Percentiles rank a stretch among this genome's conserved stretches.
Evolutionary conservation across 257 asterid genomes (phyloP).

Genomic region (Scutellaria galericulata): DNA sequence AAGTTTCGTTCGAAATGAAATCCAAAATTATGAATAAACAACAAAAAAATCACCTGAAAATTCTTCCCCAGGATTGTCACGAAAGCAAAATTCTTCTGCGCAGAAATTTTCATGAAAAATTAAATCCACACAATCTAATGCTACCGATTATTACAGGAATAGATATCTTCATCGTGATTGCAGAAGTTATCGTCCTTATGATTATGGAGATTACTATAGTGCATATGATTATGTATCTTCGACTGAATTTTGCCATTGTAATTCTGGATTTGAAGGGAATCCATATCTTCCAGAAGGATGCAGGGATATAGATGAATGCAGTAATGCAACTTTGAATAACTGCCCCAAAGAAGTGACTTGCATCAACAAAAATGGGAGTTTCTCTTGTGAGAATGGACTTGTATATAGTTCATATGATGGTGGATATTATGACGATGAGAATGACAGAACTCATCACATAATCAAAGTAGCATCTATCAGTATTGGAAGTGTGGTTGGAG

Average conservation of each 20-base stretch:
- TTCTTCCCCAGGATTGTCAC: too few relatives aligned
- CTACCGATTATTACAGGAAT: too few relatives aligned
- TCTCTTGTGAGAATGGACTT: not conserved
- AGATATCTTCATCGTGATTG: too few relatives aligned
- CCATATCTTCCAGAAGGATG: constrained; percentile 43
- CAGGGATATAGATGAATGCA: constrained; percentile 30
- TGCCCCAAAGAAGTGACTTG: not conserved
- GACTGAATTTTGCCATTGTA: constrained; percentile 9
- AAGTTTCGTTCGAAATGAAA: too few relatives aligned
- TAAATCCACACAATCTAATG: too few relatives aligned
- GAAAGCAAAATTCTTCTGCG: too few relatives aligned
- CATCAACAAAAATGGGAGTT: not conserved
- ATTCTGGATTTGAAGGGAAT: constrained; percentile 32
- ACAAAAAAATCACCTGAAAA: too few relatives aligned
- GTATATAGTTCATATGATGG: not conserved
- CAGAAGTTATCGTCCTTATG: too few relatives aligned
- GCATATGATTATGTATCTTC: not conserved
- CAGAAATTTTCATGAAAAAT: too few relatives aligned
- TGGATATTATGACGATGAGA: not conserved
- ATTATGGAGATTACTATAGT: too few relatives aligned
- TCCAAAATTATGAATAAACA: too few relatives aligned
- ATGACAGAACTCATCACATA: not conserved
- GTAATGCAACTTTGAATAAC: not conserved
- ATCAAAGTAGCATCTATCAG: not conserved
- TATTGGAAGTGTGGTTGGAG: constrained; percentile 32